Conservation (phyloP, 805 yeast species). For the Sungouiozyma intestinalis region DNA sequence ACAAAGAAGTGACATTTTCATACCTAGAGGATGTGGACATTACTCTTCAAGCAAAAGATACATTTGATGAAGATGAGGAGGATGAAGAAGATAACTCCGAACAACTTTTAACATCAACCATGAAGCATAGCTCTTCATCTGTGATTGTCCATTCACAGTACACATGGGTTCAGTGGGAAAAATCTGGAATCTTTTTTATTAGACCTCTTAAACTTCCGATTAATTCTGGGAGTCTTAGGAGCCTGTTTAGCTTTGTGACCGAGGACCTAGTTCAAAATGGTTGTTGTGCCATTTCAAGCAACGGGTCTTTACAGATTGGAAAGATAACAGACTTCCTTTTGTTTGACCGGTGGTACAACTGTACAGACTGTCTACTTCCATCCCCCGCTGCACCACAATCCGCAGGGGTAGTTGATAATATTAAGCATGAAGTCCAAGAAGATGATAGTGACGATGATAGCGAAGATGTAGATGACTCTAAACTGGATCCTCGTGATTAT, state of each 20-base stretch:
- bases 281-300: conserved; percentile 17
- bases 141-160: conserved; percentile 26
- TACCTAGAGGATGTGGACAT: conserved; percentile 15
- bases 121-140: conserved; percentile 8
- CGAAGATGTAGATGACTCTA: conserved; percentile 7
- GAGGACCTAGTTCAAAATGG: conserved; percentile 19
- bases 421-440: conserved; percentile 7
- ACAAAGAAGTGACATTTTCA: conserved; percentile 39
- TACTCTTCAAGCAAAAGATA: conserved; percentile 26
- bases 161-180: conserved; percentile 28
- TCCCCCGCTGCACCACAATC: conserved; percentile 1
- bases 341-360: conserved; percentile 18
- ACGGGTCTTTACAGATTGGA: conserved; percentile 23
- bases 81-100: conserved; percentile 9
- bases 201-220: conserved; percentile 22
- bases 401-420: conserved; percentile 1
- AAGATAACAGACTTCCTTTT: conserved; percentile 14
- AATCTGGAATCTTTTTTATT: conserved; percentile 14
- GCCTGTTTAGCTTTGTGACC: conserved; percentile 14
- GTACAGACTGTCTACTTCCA: conserved; percentile 1
- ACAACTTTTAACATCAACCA: conserved; percentile 3
- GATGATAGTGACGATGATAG: conserved; percentile 10
- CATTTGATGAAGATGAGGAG: conserved; percentile 13
- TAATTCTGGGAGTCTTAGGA: conserved; percentile 5
- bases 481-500: conserved; percentile 6